Percentiles rank a stretch among this genome's conserved stretches.
Evolutionary conservation across 495 filamentous ascomycete genomes (phyloP).

Genomic region (Penicillium mononematosum): DNA sequence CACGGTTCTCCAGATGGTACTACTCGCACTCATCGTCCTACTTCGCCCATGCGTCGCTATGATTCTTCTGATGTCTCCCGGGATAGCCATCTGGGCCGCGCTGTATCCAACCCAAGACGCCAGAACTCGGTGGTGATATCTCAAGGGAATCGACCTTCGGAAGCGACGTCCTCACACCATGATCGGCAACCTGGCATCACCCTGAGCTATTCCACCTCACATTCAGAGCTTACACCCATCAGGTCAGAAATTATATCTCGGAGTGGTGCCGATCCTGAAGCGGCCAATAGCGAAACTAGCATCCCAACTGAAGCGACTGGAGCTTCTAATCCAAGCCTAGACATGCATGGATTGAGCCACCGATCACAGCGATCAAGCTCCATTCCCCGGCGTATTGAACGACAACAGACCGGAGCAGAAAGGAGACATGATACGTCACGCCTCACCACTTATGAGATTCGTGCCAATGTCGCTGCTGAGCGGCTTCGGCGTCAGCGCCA

Average conservation of each 20-base stretch:
- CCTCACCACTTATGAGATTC: conserved; percentile 35
- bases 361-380: conserved; percentile 38
- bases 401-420: conserved; percentile 28
- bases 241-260: conserved; percentile 23
- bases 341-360: conserved; percentile 19
- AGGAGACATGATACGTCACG: conserved; percentile 33
- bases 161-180: conserved; percentile 21
- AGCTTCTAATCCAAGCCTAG: conserved; percentile 12
- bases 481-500: conserved; percentile 45
- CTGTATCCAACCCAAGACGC: conserved; percentile 38
- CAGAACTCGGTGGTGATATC: conserved; percentile 48
- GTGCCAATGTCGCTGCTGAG: conserved; percentile 43
- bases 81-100: conserved; percentile 30
- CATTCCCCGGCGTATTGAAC: conserved; percentile 32
- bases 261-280: conserved; percentile 17
- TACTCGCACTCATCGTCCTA: conserved; percentile 43
- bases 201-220: conserved; percentile 42
- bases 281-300: conserved; percentile 21
- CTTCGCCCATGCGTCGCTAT: conserved; percentile 32
- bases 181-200: conserved; percentile 40
- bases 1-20: conserved; percentile 39
- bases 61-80: conserved; percentile 30
- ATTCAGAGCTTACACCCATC: conserved; percentile 32
- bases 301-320: conserved; percentile 2
- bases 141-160: conserved; percentile 30